These are phyloP conservation scores for Fusarium neocosmosporiellum DNA, from an alignment of 2,329 filamentous ascomycete genomes.

Conservation along the genomic window DNA sequence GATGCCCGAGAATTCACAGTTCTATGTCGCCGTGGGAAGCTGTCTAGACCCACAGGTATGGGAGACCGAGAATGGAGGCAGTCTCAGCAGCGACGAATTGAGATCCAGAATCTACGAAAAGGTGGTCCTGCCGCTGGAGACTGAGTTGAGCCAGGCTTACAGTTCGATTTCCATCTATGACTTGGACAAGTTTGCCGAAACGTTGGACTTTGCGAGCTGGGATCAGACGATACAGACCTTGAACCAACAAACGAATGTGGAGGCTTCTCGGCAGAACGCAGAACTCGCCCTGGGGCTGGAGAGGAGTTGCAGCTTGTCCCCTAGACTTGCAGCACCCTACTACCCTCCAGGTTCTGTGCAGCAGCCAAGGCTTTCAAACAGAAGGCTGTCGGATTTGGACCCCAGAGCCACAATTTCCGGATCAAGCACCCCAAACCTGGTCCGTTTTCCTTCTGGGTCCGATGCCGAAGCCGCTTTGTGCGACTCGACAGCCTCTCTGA, in stretches of 20 bases:
- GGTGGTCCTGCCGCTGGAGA: conserved; percentile 11
- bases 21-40: conserved; percentile 8
- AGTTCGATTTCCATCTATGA: conserved; percentile 9
- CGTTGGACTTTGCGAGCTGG: conserved; percentile 12
- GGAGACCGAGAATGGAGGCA: conserved; percentile 7
- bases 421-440: neutral
- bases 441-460: neutral
- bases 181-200: conserved; percentile 7
- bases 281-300: neutral
- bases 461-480: neutral
- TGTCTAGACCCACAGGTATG: conserved; percentile 8
- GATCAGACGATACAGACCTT: conserved; percentile 4
- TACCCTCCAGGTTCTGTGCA: neutral
- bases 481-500: neutral
- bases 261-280: neutral
- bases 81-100: neutral
- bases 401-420: neutral
- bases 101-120: conserved; percentile 9
- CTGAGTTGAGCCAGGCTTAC: conserved; percentile 7
- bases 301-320: neutral
- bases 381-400: neutral
- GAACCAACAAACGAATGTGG: neutral
- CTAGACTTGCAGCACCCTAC: neutral
- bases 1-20: conserved; percentile 16
- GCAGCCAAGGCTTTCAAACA: neutral